Percentiles rank a stretch among this genome's conserved stretches.
Evolutionary conservation across 441 rosid genomes (phyloP).

Genomic region (Lepidium campestre): DNA sequence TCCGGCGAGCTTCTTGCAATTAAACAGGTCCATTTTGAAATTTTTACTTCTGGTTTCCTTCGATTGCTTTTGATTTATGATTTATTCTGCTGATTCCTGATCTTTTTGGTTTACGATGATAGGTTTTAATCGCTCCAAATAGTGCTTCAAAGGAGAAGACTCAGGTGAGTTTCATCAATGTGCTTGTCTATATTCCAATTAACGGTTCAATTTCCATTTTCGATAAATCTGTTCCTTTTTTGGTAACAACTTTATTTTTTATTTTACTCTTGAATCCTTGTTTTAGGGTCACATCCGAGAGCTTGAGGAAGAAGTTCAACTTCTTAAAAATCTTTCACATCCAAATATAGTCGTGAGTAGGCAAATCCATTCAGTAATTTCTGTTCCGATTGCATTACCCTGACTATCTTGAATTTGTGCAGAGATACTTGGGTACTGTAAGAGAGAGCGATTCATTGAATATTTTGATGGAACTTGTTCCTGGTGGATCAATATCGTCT

Average conservation of each 20-base stretch:
- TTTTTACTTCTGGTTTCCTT: neutral
- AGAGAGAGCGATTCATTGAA: slow-evolving; percentile 63
- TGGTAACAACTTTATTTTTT: neutral
- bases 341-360: slow-evolving; percentile 90
- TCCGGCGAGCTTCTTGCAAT: slow-evolving; percentile 98
- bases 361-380: neutral
- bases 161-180: slow-evolving; percentile 43
- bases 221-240: neutral
- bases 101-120: neutral
- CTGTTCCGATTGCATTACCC: neutral
- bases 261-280: neutral
- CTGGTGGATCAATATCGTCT: slow-evolving; percentile 76
- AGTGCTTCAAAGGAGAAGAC: slow-evolving; percentile 92
- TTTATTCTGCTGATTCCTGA: neutral
- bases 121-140: slow-evolving; percentile 83
- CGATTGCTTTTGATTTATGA: neutral
- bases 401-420: neutral
- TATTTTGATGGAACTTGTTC: slow-evolving; percentile 67
- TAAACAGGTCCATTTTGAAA: slow-evolving; percentile 57
- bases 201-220: neutral
- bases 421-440: slow-evolving; percentile 79
- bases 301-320: slow-evolving; percentile 96
- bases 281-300: slow-evolving; percentile 83
- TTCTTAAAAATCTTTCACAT: slow-evolving; percentile 87
- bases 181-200: neutral